These are phyloP conservation scores for Microbotryum silenes-acaulis DNA, from an alignment of 1,284 basidiomycete species.

Conservation along the genomic window DNA sequence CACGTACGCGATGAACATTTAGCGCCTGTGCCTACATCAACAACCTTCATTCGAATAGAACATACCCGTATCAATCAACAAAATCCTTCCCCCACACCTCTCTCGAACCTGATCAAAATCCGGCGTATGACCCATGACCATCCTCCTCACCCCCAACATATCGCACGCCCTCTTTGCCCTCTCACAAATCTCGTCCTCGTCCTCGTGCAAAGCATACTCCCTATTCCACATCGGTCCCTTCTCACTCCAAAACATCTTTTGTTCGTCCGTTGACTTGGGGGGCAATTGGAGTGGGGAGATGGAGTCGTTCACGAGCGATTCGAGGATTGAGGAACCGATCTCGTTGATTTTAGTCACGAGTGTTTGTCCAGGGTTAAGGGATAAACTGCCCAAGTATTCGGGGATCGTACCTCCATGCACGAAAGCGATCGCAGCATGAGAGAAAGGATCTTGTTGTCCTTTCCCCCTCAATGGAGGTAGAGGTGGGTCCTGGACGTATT, in stretches of 20 bases:
- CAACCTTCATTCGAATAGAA: not conserved
- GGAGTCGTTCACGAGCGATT: constrained; percentile 49
- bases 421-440: constrained; percentile 70
- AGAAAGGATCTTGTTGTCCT: constrained; percentile 45
- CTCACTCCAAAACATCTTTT: constrained; percentile 59
- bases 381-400: constrained; percentile 19
- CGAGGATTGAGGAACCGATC: constrained; percentile 16
- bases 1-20: not conserved
- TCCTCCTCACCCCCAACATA: constrained; percentile 66
- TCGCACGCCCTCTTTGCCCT: constrained; percentile 61
- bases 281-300: constrained; percentile 52
- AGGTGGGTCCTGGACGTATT: constrained; percentile 44
- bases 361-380: constrained; percentile 39
- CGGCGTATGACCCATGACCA: constrained; percentile 93
- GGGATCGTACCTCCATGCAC: constrained; percentile 47
- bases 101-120: constrained; percentile 54
- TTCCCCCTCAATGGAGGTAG: too few species aligned
- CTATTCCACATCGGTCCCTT: constrained; percentile 81
- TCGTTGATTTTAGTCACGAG: constrained; percentile 26
- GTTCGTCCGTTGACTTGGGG: constrained; percentile 54
- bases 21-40: too few species aligned
- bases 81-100: constrained; percentile 73
- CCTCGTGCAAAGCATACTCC: constrained; percentile 70
- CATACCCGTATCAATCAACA: constrained; percentile 69
- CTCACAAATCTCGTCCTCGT: constrained; percentile 56